Evolutionary conservation across 176 grass and related monocot genomes (phyloP).

Genomic region (Aegilops umbellulata): DNA sequence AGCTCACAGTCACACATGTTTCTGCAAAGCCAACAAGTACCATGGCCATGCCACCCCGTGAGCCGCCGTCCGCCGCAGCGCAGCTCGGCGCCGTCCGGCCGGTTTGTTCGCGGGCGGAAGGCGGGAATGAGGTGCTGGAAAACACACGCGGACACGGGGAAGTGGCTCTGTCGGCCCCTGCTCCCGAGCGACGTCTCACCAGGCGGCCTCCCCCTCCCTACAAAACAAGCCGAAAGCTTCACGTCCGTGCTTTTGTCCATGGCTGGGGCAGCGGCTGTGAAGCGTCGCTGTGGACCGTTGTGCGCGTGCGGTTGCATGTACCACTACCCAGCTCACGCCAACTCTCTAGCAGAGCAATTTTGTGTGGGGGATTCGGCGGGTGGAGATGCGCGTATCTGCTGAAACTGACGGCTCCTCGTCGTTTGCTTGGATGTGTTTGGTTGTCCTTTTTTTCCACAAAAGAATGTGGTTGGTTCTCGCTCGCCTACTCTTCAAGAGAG

Average conservation of each 20-base stretch:
- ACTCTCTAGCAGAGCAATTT: neutral
- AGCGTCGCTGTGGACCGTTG: neutral
- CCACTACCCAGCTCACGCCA: slow-evolving; percentile 2
- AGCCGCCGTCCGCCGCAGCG: neutral
- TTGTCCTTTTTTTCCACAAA: neutral
- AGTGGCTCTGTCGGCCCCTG: neutral
- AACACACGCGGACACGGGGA: neutral
- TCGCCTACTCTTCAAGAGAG: neutral
- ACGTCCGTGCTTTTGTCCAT: neutral
- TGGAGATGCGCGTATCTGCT: neutral
- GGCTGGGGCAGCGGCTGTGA: neutral
- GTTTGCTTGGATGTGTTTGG: neutral
- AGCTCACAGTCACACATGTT: neutral
- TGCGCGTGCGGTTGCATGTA: neutral
- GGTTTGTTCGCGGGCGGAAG: neutral
- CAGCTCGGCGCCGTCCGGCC: no score
- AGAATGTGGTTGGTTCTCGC: neutral
- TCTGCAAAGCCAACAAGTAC: neutral
- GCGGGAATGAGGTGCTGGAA: no score
- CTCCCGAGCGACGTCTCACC: slow-evolving; percentile 29
- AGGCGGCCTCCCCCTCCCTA: neutral
- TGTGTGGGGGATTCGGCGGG: neutral
- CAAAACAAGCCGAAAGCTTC: neutral
- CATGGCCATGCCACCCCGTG: neutral
- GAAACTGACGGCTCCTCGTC: neutral